Percentiles rank a stretch among this genome's conserved stretches.
Evolutionary conservation across 495 filamentous ascomycete genomes (phyloP).

Genomic region (Neurospora sp.): DNA sequence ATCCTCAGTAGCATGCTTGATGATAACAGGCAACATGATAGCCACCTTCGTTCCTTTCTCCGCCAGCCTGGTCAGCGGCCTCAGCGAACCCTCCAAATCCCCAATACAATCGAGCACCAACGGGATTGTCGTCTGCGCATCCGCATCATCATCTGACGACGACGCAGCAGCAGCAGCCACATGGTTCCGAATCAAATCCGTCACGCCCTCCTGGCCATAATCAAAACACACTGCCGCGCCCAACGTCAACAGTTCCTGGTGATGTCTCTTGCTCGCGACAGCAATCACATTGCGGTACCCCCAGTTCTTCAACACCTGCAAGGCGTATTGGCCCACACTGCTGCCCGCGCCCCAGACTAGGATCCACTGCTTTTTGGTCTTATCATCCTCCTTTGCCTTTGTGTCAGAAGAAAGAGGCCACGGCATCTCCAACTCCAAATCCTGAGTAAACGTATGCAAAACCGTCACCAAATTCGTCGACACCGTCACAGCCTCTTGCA

Average conservation of each 20-base stretch:
- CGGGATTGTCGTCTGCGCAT: slow-evolving; percentile 17
- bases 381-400: not conserved
- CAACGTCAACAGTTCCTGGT: slow-evolving; percentile 25
- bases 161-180: not conserved
- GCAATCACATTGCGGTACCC: slow-evolving; percentile 38
- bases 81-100: slow-evolving; percentile 28
- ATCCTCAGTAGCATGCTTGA: slow-evolving; percentile 30
- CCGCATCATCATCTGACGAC: not conserved
- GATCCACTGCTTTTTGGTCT: slow-evolving; percentile 20
- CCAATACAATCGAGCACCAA: slow-evolving; percentile 47
- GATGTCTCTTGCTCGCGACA: slow-evolving; percentile 37
- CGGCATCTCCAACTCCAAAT: slow-evolving; percentile 29
- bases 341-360: slow-evolving; percentile 47
- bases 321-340: slow-evolving; percentile 38
- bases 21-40: slow-evolving; percentile 43
- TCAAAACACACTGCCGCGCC: slow-evolving; percentile 40
- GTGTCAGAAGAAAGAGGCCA: slow-evolving; percentile 21
- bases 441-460: slow-evolving; percentile 34
- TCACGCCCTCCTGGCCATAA: slow-evolving; percentile 30
- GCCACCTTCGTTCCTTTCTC: slow-evolving; percentile 36
- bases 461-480: slow-evolving; percentile 45
- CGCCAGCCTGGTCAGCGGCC: slow-evolving; percentile 33
- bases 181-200: slow-evolving; percentile 23
- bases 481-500: slow-evolving; percentile 38
- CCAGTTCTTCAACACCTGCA: slow-evolving; percentile 41